Conservation (phyloP, 805 yeast genomes). For the Limtongia smithiae region DNA sequence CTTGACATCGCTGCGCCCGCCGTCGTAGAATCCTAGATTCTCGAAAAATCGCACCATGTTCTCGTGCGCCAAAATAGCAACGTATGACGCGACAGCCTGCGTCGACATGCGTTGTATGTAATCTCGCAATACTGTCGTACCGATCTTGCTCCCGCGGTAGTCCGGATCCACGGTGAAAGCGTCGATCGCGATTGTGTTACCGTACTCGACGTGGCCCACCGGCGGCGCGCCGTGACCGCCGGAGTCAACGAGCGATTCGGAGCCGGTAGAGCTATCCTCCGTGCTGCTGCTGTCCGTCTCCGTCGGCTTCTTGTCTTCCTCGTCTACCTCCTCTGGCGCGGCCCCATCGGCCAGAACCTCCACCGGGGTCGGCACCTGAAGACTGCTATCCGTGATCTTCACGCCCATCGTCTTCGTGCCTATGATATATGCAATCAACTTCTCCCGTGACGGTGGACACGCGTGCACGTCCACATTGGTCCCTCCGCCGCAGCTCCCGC, state of each 20-base stretch:
- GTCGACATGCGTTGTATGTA: slow-evolving; percentile 85
- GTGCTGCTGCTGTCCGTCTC: background rate
- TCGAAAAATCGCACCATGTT: slow-evolving; percentile 71
- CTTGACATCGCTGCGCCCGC: slow-evolving; percentile 59
- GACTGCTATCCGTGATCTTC: slow-evolving; percentile 65
- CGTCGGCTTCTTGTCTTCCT: background rate
- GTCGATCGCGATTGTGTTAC: slow-evolving; percentile 75
- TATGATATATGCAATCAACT: slow-evolving; percentile 19
- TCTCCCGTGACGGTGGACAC: slow-evolving; percentile 24
- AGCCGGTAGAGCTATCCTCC: no score
- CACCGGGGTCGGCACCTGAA: slow-evolving; percentile 50
- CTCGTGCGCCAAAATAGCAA: slow-evolving; percentile 64
- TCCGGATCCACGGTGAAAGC: slow-evolving; percentile 70
- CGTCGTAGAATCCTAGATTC: slow-evolving; percentile 68
- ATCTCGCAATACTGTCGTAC: slow-evolving; percentile 78
- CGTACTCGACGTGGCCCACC: slow-evolving; percentile 70
- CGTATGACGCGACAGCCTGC: slow-evolving; percentile 77
- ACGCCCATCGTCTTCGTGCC: slow-evolving; percentile 47
- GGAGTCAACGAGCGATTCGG: no score
- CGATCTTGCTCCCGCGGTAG: slow-evolving; percentile 78
- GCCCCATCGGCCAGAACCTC: slow-evolving; percentile 4
- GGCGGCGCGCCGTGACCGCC: no score
- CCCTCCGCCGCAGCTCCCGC: no score
- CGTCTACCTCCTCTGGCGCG: slow-evolving; percentile 24
- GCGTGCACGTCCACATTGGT: slow-evolving; percentile 23